Conservation (phyloP, 2,329 filamentous ascomycete species). For the Tympanopsis confertula region DNA sequence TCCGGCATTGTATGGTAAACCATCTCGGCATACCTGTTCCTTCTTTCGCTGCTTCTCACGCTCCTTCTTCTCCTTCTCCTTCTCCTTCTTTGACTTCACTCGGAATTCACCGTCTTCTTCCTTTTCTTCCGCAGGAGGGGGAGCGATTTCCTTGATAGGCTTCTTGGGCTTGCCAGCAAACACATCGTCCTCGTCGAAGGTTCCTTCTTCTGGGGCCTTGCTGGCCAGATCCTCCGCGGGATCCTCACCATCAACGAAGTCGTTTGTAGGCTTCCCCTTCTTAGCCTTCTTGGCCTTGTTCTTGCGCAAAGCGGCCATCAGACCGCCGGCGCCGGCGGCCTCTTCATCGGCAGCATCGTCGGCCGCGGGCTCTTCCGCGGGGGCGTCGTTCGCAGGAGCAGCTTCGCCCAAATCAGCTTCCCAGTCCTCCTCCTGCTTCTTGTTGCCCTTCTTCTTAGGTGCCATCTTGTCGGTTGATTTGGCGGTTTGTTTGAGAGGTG, state of each 20-base stretch:
- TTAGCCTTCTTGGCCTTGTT: constrained; percentile 70
- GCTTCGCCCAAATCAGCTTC: constrained; percentile 81
- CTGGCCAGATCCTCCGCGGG: constrained; percentile 36
- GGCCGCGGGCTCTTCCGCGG: constrained; percentile 29
- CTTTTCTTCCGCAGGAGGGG: constrained; percentile 29
- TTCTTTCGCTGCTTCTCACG: constrained; percentile 97
- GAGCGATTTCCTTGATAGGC: constrained; percentile 20
- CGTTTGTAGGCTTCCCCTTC: constrained; percentile 71
- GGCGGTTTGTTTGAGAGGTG: no score
- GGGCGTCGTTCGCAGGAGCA: constrained; percentile 30
- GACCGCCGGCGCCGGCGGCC: constrained; percentile 46
- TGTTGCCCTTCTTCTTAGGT: constrained; percentile 1
- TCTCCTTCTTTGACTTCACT: constrained; percentile 92
- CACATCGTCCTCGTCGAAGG: constrained; percentile 39
- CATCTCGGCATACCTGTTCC: constrained; percentile 36
- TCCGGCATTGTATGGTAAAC: not conserved
- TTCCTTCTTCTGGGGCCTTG: constrained; percentile 73
- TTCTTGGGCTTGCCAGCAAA: constrained; percentile 33
- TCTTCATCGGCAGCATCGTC: constrained; percentile 40
- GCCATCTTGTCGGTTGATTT: not conserved
- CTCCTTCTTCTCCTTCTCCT: constrained; percentile 96
- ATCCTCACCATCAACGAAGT: constrained; percentile 61
- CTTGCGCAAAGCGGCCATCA: constrained; percentile 72
- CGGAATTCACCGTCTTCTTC: constrained; percentile 46
- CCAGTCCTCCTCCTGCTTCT: constrained; percentile 71